phyloP scores from a whole-genome alignment of 306 rosid species.

The Spatholobus suberectus region DNA sequence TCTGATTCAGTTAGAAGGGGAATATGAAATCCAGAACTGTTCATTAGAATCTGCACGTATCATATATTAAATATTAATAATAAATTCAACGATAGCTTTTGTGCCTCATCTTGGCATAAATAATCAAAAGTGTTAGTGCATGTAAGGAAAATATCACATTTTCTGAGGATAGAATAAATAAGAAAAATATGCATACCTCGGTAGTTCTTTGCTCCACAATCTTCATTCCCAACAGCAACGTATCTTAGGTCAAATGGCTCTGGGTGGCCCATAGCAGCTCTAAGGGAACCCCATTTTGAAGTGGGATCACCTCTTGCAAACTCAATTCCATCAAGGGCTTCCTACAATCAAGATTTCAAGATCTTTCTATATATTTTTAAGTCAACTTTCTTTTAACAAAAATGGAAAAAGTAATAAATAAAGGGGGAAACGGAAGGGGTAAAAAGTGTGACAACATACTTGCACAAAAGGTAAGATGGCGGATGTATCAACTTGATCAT shows the following conservation, averaged over 20 bases:
- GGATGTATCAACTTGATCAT: constrained; percentile 79
- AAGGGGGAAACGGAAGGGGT: neutral
- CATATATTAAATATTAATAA: neutral
- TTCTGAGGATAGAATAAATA: constrained; percentile 3
- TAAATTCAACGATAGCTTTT: constrained; percentile 4
- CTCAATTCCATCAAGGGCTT: constrained; percentile 95
- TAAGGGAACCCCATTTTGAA: constrained; percentile 88
- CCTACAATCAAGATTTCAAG: constrained; percentile 55
- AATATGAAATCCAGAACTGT: neutral
- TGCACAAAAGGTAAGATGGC: constrained; percentile 77
- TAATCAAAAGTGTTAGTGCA: constrained; percentile 8
- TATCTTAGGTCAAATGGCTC: constrained; percentile 87
- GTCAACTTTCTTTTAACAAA: neutral
- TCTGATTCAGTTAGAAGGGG: neutral
- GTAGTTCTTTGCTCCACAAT: constrained; percentile 82
- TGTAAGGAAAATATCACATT: neutral
- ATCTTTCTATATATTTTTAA: neutral
- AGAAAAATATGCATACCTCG: constrained; percentile 56
- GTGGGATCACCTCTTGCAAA: constrained; percentile 83
- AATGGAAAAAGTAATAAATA: neutral
- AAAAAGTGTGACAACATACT: constrained; percentile 47
- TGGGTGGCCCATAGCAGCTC: constrained; percentile 90
- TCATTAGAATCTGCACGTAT: constrained; percentile 1
- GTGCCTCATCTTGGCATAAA: neutral
- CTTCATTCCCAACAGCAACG: constrained; percentile 95